Base-by-base conservation (phyloP, 495 filamentous ascomycete genomes). In the Tuber umbilicatum region DNA sequence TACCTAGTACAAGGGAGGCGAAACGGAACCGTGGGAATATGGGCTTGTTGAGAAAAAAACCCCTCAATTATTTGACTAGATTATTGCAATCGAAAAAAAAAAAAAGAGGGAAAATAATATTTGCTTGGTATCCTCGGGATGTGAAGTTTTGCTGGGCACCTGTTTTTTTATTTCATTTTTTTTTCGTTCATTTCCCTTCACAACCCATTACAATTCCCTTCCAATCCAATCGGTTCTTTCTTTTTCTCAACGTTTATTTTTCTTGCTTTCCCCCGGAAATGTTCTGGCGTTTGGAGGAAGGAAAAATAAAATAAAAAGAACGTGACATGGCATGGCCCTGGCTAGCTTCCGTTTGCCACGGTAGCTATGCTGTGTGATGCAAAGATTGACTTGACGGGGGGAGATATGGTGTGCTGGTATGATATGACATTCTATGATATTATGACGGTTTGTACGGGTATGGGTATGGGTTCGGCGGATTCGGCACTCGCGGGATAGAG, bases 1-100 rank as follows among this genome's bases (percentile, higher is more conserved):
- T 99, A 97, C 84, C 86, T 97, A 75, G 88, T 95, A 35, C 96
- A 97, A 83, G 95, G 95, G 38, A 89, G 96, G 68, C 89, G 89
- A 76, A 92, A 98, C 82, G 95, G 95, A 70, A 86, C 93, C 72
- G 90, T 98, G 35, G 95, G 92, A 31, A 92, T 96, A 64, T 98
- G 95, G 96, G 91, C 92, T 21, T 97, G 93, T 82, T 97, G 86
- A 79, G 35, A 31, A 17, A 1, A 60, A 35, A 64, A 35, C n/a
- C n/a, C n/a, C n/a, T n/a, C 14, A 64, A 64, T 64, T 17, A 5
- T 35, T 35, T 64, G 55, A 35, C 55, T 27, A 64, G 55, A 35
- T 19, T 19, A 64, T 64, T 35, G 27, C 55, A 2, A 31, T 31
- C n/a, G 35, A 35, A 64, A 31, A 35, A 16, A 35, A 64, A 64